Conservation (phyloP, 306 rosid species). For the Phaseolus lunatus region DNA sequence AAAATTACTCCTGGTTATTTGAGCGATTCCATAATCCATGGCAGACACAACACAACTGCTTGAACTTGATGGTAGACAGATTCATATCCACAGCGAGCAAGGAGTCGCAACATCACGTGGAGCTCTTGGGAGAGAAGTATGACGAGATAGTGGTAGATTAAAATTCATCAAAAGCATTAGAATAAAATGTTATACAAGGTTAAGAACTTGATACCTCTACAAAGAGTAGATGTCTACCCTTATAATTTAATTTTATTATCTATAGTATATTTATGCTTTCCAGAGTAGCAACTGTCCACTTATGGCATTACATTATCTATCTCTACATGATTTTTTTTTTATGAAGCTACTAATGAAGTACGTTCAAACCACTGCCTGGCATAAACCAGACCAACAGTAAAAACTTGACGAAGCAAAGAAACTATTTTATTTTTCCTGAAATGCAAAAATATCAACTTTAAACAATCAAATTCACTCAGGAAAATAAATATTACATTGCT, state of each 20-base stretch:
- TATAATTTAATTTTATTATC: neutral
- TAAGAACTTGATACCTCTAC: neutral
- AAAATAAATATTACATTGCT: constrained; percentile 20
- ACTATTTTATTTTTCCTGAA: neutral
- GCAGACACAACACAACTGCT: neutral
- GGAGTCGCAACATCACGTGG: neutral
- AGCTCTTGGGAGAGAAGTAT: neutral
- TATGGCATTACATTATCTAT: neutral
- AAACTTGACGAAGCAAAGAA: neutral
- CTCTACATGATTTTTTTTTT: neutral
- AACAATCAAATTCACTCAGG: constrained; percentile 31
- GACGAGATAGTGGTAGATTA: neutral
- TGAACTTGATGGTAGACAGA: neutral
- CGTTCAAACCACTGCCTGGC: neutral
- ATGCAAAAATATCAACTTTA: constrained; percentile 1
- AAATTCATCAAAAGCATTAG: neutral
- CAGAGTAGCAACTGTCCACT: neutral
- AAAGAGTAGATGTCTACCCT: neutral
- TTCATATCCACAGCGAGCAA: neutral
- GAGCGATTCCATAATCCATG: neutral
- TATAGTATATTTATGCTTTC: neutral
- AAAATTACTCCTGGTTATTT: neutral
- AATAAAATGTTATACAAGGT: neutral
- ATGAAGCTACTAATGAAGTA: neutral
- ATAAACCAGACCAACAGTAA: neutral